Percentiles rank a stretch among this genome's conserved stretches.
These are phyloP conservation scores for Cercis canadensis DNA, from an alignment of 306 rosid genomes.

Conservation along the genomic window DNA sequence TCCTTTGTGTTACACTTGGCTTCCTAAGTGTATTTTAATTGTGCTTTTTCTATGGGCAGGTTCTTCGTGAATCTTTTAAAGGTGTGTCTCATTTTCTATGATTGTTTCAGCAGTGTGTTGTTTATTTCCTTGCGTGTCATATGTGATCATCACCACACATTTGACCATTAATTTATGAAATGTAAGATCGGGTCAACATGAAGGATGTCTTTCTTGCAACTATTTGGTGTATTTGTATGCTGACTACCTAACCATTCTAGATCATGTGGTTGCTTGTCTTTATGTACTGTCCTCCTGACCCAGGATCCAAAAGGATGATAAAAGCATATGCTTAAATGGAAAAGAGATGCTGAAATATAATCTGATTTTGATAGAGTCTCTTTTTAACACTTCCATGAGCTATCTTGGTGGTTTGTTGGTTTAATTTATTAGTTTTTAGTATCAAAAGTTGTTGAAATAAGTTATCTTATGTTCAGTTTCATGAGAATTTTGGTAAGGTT, in stretches of 20 bases:
- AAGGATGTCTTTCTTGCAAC: conserved; percentile 9
- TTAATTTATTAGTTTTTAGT: neutral
- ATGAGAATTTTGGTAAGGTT: neutral
- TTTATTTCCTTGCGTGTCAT: conserved; percentile 32
- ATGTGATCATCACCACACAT: neutral
- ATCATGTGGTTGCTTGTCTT: neutral
- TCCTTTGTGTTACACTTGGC: conserved; percentile 24
- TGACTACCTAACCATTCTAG: neutral
- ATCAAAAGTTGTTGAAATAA: neutral
- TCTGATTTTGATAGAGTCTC: neutral
- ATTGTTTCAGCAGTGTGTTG: conserved; percentile 26
- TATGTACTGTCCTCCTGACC: neutral
- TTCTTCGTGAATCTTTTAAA: conserved; percentile 77
- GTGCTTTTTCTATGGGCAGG: conserved; percentile 55
- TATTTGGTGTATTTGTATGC: neutral
- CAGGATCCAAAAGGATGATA: neutral
- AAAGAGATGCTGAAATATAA: neutral
- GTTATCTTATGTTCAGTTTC: too few species aligned
- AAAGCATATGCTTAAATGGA: neutral
- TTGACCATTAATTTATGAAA: conserved; percentile 11
- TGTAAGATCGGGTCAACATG: conserved; percentile 7
- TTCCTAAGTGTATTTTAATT: conserved; percentile 33
- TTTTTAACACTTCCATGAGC: neutral
- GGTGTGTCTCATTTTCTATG: conserved; percentile 60
- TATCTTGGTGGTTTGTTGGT: neutral